Conservation (phyloP, 169 alveolate genomes). For the Eimeria sp. region DNA sequence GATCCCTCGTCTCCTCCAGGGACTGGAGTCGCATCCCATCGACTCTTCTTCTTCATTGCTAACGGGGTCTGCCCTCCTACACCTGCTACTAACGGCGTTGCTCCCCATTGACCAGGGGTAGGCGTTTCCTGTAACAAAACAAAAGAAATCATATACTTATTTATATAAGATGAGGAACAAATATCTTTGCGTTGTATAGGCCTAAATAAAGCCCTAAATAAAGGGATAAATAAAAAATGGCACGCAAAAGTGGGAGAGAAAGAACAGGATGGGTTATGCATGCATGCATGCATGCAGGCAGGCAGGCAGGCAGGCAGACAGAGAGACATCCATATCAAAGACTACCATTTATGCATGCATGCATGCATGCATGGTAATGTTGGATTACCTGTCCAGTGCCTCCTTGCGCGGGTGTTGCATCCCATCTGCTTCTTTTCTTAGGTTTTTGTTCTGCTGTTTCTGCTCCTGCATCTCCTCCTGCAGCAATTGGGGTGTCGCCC, state of each 20-base stretch:
- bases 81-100: constrained; percentile 83
- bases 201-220: too few relatives aligned
- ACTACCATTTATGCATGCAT: not conserved
- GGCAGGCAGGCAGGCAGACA: not conserved
- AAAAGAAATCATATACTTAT: not conserved
- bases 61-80: constrained; percentile 73
- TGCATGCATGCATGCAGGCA: not conserved
- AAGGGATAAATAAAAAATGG: too few relatives aligned
- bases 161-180: not conserved
- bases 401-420: constrained; percentile 87
- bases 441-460: constrained; percentile 72
- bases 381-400: constrained; percentile 80
- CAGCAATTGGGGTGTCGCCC: constrained; percentile 85
- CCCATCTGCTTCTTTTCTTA: constrained; percentile 89
- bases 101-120: constrained; percentile 86
- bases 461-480: constrained; percentile 67
- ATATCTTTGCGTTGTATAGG: too few relatives aligned
- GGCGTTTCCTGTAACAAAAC: constrained; percentile 80
- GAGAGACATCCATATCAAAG: not conserved
- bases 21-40: constrained; percentile 86
- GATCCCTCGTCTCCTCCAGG: constrained; percentile 77
- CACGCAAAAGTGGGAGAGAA: too few relatives aligned
- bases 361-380: not conserved
- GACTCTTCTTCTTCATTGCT: constrained; percentile 71
- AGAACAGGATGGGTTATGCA: not conserved